Evolutionary conservation across 805 yeast genomes (phyloP), one percentile per base, ranked within the genome.

Genomic region (Yamadazyma kitorensis): DNA sequence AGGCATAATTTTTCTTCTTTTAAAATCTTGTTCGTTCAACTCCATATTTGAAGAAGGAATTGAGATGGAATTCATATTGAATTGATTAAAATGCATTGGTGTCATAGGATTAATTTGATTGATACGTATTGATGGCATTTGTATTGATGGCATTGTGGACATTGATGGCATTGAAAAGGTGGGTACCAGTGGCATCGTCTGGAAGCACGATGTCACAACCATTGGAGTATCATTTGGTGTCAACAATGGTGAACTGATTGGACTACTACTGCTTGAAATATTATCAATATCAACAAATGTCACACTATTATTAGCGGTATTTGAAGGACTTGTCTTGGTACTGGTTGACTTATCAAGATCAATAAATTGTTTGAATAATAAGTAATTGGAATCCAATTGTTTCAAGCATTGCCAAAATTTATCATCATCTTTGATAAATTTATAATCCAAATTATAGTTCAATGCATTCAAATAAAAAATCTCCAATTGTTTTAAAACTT

Each of bases 361-460:
- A 26, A 33, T 33, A 16, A 34, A 34, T 18, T 34, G 22, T 11
- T 26, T 34, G 15, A 34, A 34, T 6, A 34, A 23, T 4, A 20
- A n/a, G 33, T 33, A 34, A 15, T 34, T 25, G 17, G 16, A 17
- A 34, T 22, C 23, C 9, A 22, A 17, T 18, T n/a, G n/a, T n/a
- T 34, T 8, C 12, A 22, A 20, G n/a, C 22, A 21, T 3, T 24
- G 23, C 64, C 64, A 60, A 34, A 59, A 57, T 8, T 43, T 22
- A 1, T 31, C 32, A 29, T 56, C 59, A 3, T 30, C 28, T 29
- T 37, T 39, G 11, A 57, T 33, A 31, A 41, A 33, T 12, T 44
- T 45, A 37, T 51, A 60, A 6, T 55, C 49, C n/a, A 60, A 39
- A 17, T 48, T 48, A 39, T 52, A 61, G 44, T 58, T 44, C 14